Evolutionary conservation across 108 stramenopile genomes (phyloP), one percentile per base, ranked within the genome.

Genomic region (Skeletonema marinoi): DNA sequence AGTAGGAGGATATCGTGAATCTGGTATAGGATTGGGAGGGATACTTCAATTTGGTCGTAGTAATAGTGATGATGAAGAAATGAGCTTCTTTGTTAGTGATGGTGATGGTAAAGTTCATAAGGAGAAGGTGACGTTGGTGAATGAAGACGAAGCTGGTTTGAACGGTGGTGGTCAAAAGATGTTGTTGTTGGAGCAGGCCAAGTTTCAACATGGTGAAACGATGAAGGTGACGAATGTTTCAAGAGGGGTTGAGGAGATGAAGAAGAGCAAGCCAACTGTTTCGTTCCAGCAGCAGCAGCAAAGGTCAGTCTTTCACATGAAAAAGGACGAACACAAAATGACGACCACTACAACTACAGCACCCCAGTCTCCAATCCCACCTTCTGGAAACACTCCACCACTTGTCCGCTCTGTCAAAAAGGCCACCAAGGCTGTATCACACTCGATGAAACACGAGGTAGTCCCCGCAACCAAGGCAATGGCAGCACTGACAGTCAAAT

Each of bases 81-180:
- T 71, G 70, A 71, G 70, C 33, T 71, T 71, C 59, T 71, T 36
- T 25, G 58, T 58, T 38, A 60, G 58, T 39, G 70, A 71, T 39
- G 30, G 3, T 25, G 19, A 71, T 36, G 70, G 70, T 4, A 71
- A 60, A 19, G 59, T 71, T 41, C 38, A 21, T 39, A 71, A 58
- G 56, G 36, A 71, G 35, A 56, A 58, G 59, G 36, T 71, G 0
- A 41, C 39, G 14, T 60, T 71, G 59, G 44, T 36, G 31, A 32
- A 56, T 19, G n/a, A 54, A 5, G 68, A 32, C 19, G 68, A 32
- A 46, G 48, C 6, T 25, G 25, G 12, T 44, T 8, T 1, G 30
- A 25, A 51, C 32, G 50, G 50, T 19, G 19, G 1, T n/a, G 50
- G n/a, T 51, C 17, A 51, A 19, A 69, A 14, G 9, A 17, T 54